These are phyloP conservation scores for Larix kaempferi DNA, from an alignment of 75 land plant genomes.

Conservation along the genomic window DNA sequence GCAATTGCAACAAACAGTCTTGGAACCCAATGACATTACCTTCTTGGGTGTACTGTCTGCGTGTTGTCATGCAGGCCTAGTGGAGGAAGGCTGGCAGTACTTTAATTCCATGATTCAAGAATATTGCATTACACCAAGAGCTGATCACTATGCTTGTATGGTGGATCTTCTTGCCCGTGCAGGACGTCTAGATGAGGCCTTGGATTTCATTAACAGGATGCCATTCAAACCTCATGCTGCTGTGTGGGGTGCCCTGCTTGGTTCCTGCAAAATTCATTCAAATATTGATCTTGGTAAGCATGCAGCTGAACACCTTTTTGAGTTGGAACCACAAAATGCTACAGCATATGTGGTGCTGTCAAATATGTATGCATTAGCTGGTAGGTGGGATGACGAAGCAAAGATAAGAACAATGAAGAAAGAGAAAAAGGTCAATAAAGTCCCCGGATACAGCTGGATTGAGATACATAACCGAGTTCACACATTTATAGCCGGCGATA, in stretches of 20 bases:
- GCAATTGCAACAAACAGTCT: constrained; percentile 27
- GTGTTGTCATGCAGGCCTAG: constrained; percentile 42
- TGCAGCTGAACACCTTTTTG: constrained; percentile 29
- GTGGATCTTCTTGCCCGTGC: constrained; percentile 57
- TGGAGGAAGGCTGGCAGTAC: constrained; percentile 34
- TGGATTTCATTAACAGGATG: constrained; percentile 31
- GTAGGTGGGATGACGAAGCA: not conserved
- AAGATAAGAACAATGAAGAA: not conserved
- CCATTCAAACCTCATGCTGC: constrained; percentile 32
- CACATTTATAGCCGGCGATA: not conserved
- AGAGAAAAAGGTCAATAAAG: not conserved
- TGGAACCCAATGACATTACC: constrained; percentile 45
- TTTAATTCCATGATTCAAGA: constrained; percentile 41
- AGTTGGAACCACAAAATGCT: constrained; percentile 36
- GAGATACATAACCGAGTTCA: not conserved
- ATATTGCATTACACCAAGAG: constrained; percentile 29
- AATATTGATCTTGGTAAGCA: constrained; percentile 31
- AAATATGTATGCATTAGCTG: not conserved
- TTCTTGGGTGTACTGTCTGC: constrained; percentile 45
- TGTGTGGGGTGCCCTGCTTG: constrained; percentile 46
- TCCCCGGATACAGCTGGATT: not conserved
- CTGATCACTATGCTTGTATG: constrained; percentile 54
- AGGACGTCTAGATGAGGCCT: constrained; percentile 40
- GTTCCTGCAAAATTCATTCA: constrained; percentile 30
- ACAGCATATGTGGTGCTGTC: constrained; percentile 43